These are phyloP conservation scores for Oryza australiensis DNA, from an alignment of 176 grass and related monocot species.

Conservation along the genomic window DNA sequence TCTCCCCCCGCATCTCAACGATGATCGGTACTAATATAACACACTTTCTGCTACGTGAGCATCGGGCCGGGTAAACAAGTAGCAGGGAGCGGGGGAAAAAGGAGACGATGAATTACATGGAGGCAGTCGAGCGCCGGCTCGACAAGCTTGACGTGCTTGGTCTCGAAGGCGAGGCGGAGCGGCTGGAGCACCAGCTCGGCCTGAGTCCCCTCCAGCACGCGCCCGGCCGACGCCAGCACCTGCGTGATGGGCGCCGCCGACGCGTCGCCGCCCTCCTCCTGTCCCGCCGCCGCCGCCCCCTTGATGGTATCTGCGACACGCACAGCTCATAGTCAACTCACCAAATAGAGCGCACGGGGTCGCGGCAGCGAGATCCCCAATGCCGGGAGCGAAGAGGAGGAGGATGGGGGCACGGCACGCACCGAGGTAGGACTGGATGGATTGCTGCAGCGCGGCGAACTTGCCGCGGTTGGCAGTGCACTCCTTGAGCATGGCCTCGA, in stretches of 20 bases:
- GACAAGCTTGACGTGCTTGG: conserved; percentile 92
- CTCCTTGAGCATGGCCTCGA: conserved; percentile 99
- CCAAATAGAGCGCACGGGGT: background rate
- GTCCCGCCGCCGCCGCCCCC: conserved; percentile 33
- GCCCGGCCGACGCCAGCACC: conserved; percentile 81
- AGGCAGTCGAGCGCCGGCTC: conserved; percentile 97
- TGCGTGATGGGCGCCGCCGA: conserved; percentile 55
- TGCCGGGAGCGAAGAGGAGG: conserved; percentile 17
- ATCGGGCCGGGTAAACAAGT: conserved; percentile 12
- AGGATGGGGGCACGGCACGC: background rate
- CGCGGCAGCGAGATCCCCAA: conserved; percentile 25
- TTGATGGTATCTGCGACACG: conserved; percentile 86
- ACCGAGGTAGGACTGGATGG: conserved; percentile 91
- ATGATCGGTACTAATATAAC: conserved; percentile 1
- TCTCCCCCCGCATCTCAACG: background rate
- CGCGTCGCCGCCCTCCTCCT: conserved; percentile 25
- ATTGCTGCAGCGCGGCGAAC: conserved; percentile 77
- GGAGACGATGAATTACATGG: conserved; percentile 57
- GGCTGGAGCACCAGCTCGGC: conserved; percentile 96
- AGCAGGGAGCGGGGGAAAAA: conserved; percentile 29
- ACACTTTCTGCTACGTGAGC: background rate
- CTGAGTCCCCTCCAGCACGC: conserved; percentile 74
- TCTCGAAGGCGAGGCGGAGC: conserved; percentile 90
- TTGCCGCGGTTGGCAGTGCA: conserved; percentile 93
- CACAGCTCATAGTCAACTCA: conserved; percentile 22